A percentile compares a stretch with the other conserved stretches of the same genome.
Conservation (phyloP, 495 filamentous ascomycete genomes). For the Aspergillus haitiensis region DNA sequence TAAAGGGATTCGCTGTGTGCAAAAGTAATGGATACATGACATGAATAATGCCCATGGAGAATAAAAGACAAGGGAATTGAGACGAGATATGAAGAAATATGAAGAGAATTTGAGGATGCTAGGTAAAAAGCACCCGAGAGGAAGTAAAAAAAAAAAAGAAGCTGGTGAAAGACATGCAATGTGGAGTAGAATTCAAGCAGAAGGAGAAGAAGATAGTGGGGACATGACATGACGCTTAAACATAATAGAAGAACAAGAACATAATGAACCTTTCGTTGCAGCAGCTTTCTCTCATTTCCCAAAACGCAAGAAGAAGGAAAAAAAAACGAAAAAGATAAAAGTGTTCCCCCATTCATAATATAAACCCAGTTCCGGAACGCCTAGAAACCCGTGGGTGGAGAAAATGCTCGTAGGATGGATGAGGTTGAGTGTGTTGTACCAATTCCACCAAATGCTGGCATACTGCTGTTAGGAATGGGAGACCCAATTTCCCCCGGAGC, state of each 20-base stretch:
- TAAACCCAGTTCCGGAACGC: constrained; percentile 18
- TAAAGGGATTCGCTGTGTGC: background rate
- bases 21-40: constrained; percentile 8
- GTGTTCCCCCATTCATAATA: constrained; percentile 7
- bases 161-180: background rate
- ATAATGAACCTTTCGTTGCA: constrained; percentile 6
- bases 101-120: constrained; percentile 2
- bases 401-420: constrained; percentile 45
- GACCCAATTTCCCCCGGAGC: constrained; percentile 54
- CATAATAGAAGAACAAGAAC: constrained; percentile 7
- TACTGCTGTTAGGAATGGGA: constrained; percentile 44
- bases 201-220: constrained; percentile 6
- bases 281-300: constrained; percentile 10
- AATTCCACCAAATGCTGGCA: constrained; percentile 47
- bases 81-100: constrained; percentile 17
- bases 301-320: constrained; percentile 13
- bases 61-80: constrained; percentile 20
- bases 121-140: background rate
- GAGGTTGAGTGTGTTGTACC: constrained; percentile 26
- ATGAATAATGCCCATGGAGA: constrained; percentile 15
- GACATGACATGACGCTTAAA: constrained; percentile 20
- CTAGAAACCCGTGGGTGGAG: constrained; percentile 43
- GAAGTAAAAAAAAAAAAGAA: background rate
- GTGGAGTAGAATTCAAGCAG: constrained; percentile 6
- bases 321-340: constrained; percentile 6